Conservation (phyloP, 352 stramenopile genomes). For the Stramenopiles sp. region DNA sequence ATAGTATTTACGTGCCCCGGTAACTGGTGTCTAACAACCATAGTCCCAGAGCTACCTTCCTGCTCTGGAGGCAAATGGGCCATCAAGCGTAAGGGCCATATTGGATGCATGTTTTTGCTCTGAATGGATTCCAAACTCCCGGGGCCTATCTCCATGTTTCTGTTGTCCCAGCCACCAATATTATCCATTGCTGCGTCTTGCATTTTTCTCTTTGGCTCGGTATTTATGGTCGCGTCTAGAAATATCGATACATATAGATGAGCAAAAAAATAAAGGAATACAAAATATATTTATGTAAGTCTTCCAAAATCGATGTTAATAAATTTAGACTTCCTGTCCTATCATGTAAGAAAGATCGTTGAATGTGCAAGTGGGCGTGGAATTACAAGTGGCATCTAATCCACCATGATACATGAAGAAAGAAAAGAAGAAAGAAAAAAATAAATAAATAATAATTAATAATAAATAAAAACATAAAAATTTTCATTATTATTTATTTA, state of each 20-base stretch:
- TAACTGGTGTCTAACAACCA: neutral
- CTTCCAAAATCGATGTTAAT: neutral
- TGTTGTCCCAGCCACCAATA: too few relatives aligned
- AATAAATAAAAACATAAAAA: too few relatives aligned
- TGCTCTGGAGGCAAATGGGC: neutral
- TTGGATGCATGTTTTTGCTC: neutral
- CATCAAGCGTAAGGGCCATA: neutral
- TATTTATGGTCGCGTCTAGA: neutral
- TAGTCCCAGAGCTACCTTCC: neutral
- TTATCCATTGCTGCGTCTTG: neutral
- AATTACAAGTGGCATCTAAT: too few relatives aligned
- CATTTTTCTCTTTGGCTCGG: neutral
- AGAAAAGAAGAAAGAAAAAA: too few relatives aligned
- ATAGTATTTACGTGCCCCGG: neutral
- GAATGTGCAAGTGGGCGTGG: too few relatives aligned
- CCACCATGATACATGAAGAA: too few relatives aligned
- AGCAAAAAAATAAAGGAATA: neutral
- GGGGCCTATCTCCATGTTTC: too few relatives aligned
- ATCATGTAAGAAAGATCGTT: too few relatives aligned
- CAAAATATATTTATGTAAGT: neutral
- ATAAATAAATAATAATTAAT: too few relatives aligned
- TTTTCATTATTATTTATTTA: too few relatives aligned
- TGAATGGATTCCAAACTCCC: neutral
- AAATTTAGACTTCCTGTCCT: too few relatives aligned
- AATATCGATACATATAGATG: neutral